Percentiles rank a stretch among this genome's conserved stretches.
Conservation (phyloP, 768 basidiomycete genomes). For the Lentinula guzmanii region DNA sequence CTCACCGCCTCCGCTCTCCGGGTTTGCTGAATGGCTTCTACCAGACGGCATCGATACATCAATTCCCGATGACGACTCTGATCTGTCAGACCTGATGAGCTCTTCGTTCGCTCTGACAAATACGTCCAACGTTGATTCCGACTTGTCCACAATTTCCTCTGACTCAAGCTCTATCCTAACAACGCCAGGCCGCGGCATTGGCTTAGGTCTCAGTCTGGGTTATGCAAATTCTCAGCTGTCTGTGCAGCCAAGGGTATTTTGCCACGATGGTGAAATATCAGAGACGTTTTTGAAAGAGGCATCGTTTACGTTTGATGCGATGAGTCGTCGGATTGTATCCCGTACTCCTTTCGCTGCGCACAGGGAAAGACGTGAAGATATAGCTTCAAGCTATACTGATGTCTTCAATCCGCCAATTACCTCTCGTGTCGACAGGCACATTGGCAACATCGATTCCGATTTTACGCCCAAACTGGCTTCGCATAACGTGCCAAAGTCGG, state of each 20-base stretch:
- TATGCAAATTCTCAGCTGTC: no score
- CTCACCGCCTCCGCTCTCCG: background rate
- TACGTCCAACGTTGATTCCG: background rate
- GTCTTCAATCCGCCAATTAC: background rate
- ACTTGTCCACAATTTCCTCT: background rate
- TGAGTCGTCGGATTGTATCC: background rate
- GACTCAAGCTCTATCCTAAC: background rate
- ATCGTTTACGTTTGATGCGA: background rate
- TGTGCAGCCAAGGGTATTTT: background rate
- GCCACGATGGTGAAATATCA: background rate
- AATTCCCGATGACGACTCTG: background rate
- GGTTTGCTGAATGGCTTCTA: background rate
- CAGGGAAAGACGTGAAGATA: background rate
- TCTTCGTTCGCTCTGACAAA: background rate
- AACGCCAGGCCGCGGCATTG: background rate
- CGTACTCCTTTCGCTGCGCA: background rate
- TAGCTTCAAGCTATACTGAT: background rate
- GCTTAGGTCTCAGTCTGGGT: background rate
- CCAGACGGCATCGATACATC: conserved; percentile 1
- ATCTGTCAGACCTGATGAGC: background rate
- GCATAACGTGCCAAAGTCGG: background rate
- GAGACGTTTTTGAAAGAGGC: background rate
- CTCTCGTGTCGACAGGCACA: background rate
- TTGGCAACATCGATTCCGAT: background rate
- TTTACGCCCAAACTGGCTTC: background rate